Percentiles rank a stretch among this genome's conserved stretches.
These are phyloP conservation scores for Immersiporthe knoxdaviesiana DNA, from an alignment of 2,329 filamentous ascomycete species.

Conservation along the genomic window DNA sequence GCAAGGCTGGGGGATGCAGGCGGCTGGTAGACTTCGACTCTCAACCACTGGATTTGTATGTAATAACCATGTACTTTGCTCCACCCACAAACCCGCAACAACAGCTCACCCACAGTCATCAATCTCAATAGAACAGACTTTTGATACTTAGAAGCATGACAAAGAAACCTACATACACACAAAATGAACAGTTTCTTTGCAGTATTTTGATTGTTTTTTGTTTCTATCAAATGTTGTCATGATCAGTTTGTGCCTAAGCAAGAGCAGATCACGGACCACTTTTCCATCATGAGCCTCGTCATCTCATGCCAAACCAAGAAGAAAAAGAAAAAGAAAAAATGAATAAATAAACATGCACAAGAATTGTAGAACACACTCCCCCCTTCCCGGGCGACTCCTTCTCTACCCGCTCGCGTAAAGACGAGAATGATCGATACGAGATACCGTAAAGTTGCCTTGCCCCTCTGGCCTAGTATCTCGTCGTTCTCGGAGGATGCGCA, in stretches of 20 bases:
- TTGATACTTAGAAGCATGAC: neutral
- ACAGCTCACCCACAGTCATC: slow-evolving; percentile 1
- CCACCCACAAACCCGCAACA: slow-evolving; percentile 16
- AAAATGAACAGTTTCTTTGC: neutral
- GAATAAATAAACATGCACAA: too few relatives aligned
- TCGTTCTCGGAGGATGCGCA: slow-evolving; percentile 9
- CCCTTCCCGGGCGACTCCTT: too few relatives aligned
- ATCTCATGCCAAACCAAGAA: neutral
- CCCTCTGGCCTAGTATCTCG: slow-evolving; percentile 26
- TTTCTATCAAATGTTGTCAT: neutral
- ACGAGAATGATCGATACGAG: neutral
- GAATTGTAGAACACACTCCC: too few relatives aligned
- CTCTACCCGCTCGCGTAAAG: neutral
- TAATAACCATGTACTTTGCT: slow-evolving; percentile 25
- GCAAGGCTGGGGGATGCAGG: neutral
- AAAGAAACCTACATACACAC: slow-evolving; percentile 8
- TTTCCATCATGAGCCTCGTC: neutral
- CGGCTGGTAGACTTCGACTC: neutral
- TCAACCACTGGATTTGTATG: slow-evolving; percentile 15
- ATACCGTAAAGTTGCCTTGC: neutral
- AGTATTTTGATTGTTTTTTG: neutral
- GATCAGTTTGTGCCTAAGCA: neutral
- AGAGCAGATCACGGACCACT: neutral
- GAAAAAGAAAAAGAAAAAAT: too few relatives aligned
- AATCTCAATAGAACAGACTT: slow-evolving; percentile 6